Evolutionary conservation across 2,329 filamentous ascomycete species (phyloP).

Genomic region (Endoconidiophora polonica): DNA sequence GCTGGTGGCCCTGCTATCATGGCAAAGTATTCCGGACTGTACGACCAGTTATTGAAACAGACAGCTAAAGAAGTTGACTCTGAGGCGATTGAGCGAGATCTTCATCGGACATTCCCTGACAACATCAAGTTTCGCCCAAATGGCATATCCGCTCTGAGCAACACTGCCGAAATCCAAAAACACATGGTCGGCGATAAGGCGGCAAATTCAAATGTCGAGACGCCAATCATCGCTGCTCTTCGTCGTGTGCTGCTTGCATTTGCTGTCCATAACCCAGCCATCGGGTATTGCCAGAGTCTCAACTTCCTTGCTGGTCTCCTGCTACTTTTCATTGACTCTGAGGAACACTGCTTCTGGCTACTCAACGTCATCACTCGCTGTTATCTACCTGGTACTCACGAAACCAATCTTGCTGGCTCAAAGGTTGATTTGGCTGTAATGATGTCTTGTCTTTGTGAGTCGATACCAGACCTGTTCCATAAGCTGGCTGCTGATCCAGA

Average conservation of each 20-base stretch:
- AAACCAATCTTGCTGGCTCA: constrained; percentile 74
- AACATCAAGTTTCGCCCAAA: constrained; percentile 74
- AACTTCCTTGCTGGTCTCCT: constrained; percentile 88
- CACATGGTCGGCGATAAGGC: constrained; percentile 27
- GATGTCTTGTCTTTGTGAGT: constrained; percentile 71
- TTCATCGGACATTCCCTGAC: constrained; percentile 88
- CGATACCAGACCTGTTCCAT: constrained; percentile 67
- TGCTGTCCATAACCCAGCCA: constrained; percentile 73
- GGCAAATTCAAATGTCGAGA: constrained; percentile 9
- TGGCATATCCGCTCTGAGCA: constrained; percentile 22
- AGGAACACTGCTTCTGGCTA: constrained; percentile 86
- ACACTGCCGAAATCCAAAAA: constrained; percentile 21
- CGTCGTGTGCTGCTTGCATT: constrained; percentile 80
- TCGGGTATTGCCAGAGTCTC: constrained; percentile 89
- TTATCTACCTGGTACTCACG: constrained; percentile 82
- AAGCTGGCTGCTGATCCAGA: constrained; percentile 73
- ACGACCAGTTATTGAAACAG: constrained; percentile 50
- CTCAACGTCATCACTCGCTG: constrained; percentile 80
- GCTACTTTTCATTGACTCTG: constrained; percentile 70
- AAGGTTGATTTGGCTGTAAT: constrained; percentile 89
- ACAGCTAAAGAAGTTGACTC: constrained; percentile 55
- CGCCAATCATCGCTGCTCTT: constrained; percentile 59
- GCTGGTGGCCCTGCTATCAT: constrained; percentile 71
- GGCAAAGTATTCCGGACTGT: constrained; percentile 59
- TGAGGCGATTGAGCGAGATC: constrained; percentile 83